Conservation (phyloP, 345 rosid genomes). For the Eucalyptus grandis region DNA sequence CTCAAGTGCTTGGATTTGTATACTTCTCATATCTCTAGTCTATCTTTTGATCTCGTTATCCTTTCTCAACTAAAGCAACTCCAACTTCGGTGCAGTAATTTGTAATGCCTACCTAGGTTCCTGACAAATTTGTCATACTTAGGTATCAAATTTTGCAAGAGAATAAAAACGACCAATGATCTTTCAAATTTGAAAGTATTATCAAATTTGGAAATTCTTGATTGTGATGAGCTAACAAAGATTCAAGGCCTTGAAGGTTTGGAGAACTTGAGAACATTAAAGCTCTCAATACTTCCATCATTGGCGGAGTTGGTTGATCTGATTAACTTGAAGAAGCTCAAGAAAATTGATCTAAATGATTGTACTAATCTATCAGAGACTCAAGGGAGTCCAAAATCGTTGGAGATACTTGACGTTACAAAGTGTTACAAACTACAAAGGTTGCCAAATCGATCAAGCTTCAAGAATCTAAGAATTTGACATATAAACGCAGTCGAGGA, state of each 20-base stretch:
- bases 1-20: too few relatives aligned
- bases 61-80: too few relatives aligned
- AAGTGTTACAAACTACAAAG: background rate
- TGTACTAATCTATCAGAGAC: background rate
- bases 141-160: background rate
- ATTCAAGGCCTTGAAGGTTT: background rate
- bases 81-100: rapidly evolving
- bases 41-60: too few relatives aligned
- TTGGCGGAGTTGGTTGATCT: background rate
- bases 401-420: background rate
- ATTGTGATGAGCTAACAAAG: background rate
- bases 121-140: background rate
- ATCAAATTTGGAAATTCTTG: rapidly evolving
- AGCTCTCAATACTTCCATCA: background rate
- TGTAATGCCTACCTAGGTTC: too few relatives aligned
- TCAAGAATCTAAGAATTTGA: background rate
- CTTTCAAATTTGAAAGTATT: background rate
- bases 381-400: background rate
- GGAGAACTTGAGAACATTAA: background rate
- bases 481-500: too few relatives aligned
- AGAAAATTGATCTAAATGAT: background rate
- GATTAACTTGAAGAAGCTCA: background rate
- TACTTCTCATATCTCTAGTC: too few relatives aligned
- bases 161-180: background rate
- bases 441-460: background rate